Evolutionary conservation across 73 alveolate genomes (phyloP), one percentile per base, ranked within the genome.

Genomic region (Tetrahymena elliotti): DNA sequence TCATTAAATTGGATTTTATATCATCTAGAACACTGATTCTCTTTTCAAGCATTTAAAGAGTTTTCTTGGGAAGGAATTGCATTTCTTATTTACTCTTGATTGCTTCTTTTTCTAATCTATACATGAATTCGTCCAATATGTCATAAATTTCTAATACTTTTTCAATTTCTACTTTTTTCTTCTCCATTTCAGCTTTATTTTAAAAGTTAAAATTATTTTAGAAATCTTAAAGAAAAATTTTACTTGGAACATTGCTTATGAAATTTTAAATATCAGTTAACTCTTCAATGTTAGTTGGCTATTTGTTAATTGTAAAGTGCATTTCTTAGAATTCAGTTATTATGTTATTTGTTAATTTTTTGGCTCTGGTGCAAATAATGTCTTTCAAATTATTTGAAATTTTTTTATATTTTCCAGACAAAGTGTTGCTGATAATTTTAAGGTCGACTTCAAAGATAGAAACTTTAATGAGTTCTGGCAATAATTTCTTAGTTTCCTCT

Each of bases 221-320:
- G 0, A 68, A 68, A 22, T 68, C 34, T 22, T 2, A 68, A 8
- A 27, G n/a, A 31, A 6, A 22, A 68, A 27, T 22, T 68, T 68
- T 68, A 68, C 88, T 68, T 24, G 99, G 99, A 40, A 98, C 95
- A 39, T 99, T 98, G 1, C 98, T 97, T 94, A 99, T 99, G 94
- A 97, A 98, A 83, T 98, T 96, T 96, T 98, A 98, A 35, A 98
- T 99, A 93, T 98, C 99, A 54, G 99, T 98, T 34, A 99, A 97
- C 92, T 99, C 99, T 97, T 99, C 99, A 52, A 99, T 99, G 93
- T 98, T 98, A 38, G 97, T 95, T 22, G 99, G 99, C 93, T 99
- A 99, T 94, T 98, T 97, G 93, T 97, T 97, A n/a, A 99, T 97
- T 93, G 98, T 98, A 83, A 97, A 97, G 41, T 99, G 98, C 98